Evolutionary conservation across 805 yeast genomes (phyloP).

Genomic region (Candida yuanshanica): DNA sequence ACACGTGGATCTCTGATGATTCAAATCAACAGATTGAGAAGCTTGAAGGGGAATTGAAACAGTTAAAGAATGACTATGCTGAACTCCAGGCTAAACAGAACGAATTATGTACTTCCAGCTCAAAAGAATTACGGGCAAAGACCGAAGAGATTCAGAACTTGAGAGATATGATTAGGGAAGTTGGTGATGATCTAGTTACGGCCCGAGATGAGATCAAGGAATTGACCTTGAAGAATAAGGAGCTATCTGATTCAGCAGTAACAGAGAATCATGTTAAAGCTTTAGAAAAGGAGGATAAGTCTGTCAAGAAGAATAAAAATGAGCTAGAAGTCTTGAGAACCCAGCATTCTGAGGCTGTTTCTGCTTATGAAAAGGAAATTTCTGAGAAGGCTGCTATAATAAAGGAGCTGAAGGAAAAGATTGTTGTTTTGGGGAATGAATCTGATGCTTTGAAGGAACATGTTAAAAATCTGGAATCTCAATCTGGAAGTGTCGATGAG

Average conservation of each 20-base stretch:
- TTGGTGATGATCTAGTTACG: conserved; percentile 76
- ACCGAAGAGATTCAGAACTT: conserved; percentile 61
- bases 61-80: neutral
- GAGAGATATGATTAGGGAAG: conserved; percentile 67
- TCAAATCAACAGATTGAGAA: neutral
- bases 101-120: conserved; percentile 17
- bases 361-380: conserved; percentile 20
- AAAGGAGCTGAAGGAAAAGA: conserved; percentile 7
- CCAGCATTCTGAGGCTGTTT: conserved; percentile 31
- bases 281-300: conserved; percentile 10
- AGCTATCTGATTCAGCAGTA: neutral
- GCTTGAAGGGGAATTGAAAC: conserved; percentile 1
- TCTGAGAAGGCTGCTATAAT: conserved; percentile 9
- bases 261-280: conserved; percentile 2
- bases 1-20: neutral
- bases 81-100: neutral
- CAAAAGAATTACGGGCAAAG: conserved; percentile 32
- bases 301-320: conserved; percentile 18
- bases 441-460: conserved; percentile 5
- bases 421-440: neutral
- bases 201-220: conserved; percentile 55
- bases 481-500: neutral
- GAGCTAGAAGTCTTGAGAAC: conserved; percentile 26
- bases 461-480: neutral
- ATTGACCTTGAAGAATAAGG: conserved; percentile 8